Percentiles rank a stretch among this genome's conserved stretches.
These are phyloP conservation scores for Magnusiomyces fungicola DNA, from an alignment of 1,139 yeast genomes.

Conservation along the genomic window DNA sequence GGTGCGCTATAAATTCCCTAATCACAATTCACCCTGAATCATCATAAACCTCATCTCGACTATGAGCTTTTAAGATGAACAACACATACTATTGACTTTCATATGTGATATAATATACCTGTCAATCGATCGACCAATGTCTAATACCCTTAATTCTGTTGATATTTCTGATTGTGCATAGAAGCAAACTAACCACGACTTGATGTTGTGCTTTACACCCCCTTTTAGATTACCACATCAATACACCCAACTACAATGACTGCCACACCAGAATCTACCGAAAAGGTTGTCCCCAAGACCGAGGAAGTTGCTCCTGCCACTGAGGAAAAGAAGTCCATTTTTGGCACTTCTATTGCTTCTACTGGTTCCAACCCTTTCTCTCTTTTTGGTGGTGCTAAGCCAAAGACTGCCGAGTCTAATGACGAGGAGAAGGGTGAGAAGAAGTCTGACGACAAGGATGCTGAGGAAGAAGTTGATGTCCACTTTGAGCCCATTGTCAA, in stretches of 20 bases:
- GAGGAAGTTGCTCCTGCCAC: constrained; percentile 17
- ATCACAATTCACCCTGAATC: no score
- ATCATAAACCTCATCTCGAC: no score
- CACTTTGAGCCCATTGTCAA: constrained; percentile 95
- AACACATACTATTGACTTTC: no score
- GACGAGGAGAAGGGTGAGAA: constrained; percentile 33
- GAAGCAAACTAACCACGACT: no score
- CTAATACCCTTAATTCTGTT: no score
- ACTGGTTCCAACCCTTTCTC: constrained; percentile 78
- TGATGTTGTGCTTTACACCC: no score
- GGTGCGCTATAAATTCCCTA: no score
- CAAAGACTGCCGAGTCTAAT: constrained; percentile 47
- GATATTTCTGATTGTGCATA: no score
- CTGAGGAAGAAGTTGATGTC: constrained; percentile 85
- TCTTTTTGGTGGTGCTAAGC: constrained; percentile 83
- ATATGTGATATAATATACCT: no score
- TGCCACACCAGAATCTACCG: constrained; percentile 18
- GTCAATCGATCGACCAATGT: no score
- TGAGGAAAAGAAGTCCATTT: constrained; percentile 18
- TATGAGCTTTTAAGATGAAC: no score
- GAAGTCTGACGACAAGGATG: constrained; percentile 36
- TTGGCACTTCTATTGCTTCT: constrained; percentile 34
- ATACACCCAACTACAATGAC: neutral
- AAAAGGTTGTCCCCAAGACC: constrained; percentile 17
- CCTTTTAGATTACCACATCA: no score